Evolutionary conservation across 208 protist species (phyloP).

Genomic region (Lotmaria passim): DNA sequence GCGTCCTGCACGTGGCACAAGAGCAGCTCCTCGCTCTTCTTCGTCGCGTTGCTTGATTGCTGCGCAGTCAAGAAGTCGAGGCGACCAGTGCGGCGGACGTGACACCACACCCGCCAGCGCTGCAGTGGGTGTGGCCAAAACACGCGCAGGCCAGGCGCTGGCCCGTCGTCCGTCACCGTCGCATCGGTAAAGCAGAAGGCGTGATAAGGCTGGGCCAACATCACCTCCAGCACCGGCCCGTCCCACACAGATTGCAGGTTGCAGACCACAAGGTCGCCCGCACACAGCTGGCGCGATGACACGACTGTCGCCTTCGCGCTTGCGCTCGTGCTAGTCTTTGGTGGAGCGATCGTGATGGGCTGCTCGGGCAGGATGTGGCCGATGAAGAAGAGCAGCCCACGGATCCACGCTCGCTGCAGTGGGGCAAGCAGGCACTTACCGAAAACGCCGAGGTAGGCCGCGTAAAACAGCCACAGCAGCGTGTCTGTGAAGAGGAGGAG

Average conservation of each 20-base stretch:
- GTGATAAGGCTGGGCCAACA: slow-evolving; percentile 42
- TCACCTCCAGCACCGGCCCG: slow-evolving; percentile 63
- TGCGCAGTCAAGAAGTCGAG: slow-evolving; percentile 35
- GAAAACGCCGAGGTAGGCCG: slow-evolving; percentile 35
- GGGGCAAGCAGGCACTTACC: slow-evolving; percentile 41
- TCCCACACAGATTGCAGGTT: slow-evolving; percentile 83
- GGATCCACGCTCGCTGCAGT: slow-evolving; percentile 52
- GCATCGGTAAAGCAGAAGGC: slow-evolving; percentile 25
- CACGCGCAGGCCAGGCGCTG: slow-evolving; percentile 32
- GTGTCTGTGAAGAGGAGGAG: slow-evolving; percentile 60
- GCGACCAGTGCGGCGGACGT: slow-evolving; percentile 52
- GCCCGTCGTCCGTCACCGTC: background rate
- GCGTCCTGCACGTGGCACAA: slow-evolving; percentile 40
- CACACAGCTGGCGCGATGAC: slow-evolving; percentile 7
- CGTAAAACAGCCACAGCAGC: slow-evolving; percentile 48
- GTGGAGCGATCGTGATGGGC: slow-evolving; percentile 1
- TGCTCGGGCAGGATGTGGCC: slow-evolving; percentile 49
- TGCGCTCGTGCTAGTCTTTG: background rate
- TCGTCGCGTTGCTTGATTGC: slow-evolving; percentile 13
- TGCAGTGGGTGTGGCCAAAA: slow-evolving; percentile 66
- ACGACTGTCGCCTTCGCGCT: background rate
- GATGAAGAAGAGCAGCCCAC: slow-evolving; percentile 62
- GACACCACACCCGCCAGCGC: slow-evolving; percentile 70
- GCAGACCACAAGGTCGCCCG: slow-evolving; percentile 68
- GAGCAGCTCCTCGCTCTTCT: slow-evolving; percentile 25